Evolutionary conservation across 441 rosid genomes (phyloP), one percentile per base, ranked within the genome.

Genomic region (Jatropha multifida): DNA sequence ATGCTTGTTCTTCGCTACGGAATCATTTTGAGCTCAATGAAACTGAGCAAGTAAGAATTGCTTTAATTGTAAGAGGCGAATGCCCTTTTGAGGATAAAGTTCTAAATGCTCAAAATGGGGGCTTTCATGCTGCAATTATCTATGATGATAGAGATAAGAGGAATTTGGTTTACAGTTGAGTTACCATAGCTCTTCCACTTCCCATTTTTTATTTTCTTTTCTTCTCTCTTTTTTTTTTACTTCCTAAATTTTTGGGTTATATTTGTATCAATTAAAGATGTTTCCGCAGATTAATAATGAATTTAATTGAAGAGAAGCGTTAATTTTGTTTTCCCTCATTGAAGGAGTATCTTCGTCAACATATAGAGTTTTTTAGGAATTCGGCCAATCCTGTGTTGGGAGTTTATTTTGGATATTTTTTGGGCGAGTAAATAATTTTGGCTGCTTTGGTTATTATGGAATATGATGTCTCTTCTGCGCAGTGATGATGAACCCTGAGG

Each of bases 1-100:
- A 90, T 65, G 92, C 87, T 56, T 93, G 96, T 77, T 82, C 91
- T 44, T 80, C 86, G 13, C 69, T 86, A 5, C 81, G 54, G 44
- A 82, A 81, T 61, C 67, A 46, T 72, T 73, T 73, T 62, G 77
- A 78, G 8, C 77, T 65, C 14, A 85, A 85, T 77, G 69, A 38
- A 78, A 77, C 86, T 6, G 81, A 73, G 54, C 37, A 68, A 56
- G 26, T 58, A 11, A 83, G 76, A 82, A 79, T 93, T 13, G 91
- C 85, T 44, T 79, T 93, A 79, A 84, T 90, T 1, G 84, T 83
- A 64, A 79, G 97, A 71, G 94, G 97, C 6, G 80, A 78, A 62
- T 93, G 96, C 58, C 77, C 88, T 61, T 91, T 93, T 69, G 85
- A 87, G 69, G 92, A 91, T 14, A 93, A 93, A 83, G 78, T 90